Base-by-base conservation (phyloP, 441 rosid species). In the Populus tomentosa region DNA sequence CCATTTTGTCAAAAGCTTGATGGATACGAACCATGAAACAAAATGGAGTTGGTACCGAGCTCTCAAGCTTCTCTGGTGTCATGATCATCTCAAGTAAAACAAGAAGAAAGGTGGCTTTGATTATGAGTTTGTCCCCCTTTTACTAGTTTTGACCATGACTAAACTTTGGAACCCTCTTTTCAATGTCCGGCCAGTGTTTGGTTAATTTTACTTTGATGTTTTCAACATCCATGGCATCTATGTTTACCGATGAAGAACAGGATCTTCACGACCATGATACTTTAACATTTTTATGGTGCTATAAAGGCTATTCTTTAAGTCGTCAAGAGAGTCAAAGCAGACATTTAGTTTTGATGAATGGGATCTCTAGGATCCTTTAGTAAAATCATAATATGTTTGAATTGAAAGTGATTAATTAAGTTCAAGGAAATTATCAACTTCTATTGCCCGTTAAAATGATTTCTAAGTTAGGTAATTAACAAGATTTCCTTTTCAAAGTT, bases 151-250 rank as follows among this genome's bases (percentile, higher is more conserved):
- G 77, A 74, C 81, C 81, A 53, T 65, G 64, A 64, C 42, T 33
- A 7, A n/a, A 20, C 30, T 28, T 3, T 36, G 26, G 23, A 59
- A 20, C 73, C 72, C 28, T 11, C 40, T 30, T 65, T 73, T 61
- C 53, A 3, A 16, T 6, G 67, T 24, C 74, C 46, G 69, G 35
- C 35, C 35, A n/a, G 30, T 28, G 30, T 53, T 30, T 21, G 30
- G 26, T 56, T 56, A 4, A 14, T 18, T 50, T 50, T 50, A 13
- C 21, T 42, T 42, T 11, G 28, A 7, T 20, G 26, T 33, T 74
- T 62, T 74, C 75, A 74, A 66, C 75, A 35, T 71, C 76, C 30
- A 28, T 28, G 30, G 81, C 3, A 75, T 77, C 70, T 66, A 53
- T 70, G 72, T 24, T 73, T 75, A 78, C 68, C 76, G 9, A 70